Evolutionary conservation across 352 stramenopile species (phyloP).

Genomic region (Plasmopara halstedii): DNA sequence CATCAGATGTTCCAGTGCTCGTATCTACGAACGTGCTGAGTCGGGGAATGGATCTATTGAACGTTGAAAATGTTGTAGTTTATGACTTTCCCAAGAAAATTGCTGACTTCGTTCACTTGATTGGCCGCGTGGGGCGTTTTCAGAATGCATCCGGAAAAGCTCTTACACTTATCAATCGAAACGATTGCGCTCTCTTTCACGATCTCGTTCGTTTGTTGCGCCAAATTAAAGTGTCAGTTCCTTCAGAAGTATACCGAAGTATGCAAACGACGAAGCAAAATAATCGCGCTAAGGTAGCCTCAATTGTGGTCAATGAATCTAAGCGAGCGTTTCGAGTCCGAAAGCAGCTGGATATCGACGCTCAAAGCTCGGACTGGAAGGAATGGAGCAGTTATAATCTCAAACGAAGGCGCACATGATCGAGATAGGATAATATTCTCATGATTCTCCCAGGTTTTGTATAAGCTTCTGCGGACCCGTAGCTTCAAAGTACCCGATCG

Average conservation of each 20-base stretch:
- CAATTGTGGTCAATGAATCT: conserved; percentile 30
- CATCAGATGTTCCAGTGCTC: conserved; percentile 33
- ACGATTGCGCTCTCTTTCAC: conserved; percentile 31
- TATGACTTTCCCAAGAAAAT: conserved; percentile 61
- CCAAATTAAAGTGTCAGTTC: conserved; percentile 19
- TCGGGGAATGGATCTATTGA: conserved; percentile 59
- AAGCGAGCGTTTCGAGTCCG: conserved; percentile 40
- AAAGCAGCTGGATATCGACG: conserved; percentile 12
- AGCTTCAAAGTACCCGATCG: too few relatives aligned
- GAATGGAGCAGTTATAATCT: conserved; percentile 18
- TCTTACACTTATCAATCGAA: conserved; percentile 40
- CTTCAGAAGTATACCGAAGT: conserved; percentile 35
- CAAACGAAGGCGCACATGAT: conserved; percentile 16
- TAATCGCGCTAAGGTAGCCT: conserved; percentile 2
- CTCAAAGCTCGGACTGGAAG: conserved; percentile 23
- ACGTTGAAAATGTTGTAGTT: conserved; percentile 59
- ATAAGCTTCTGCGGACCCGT: too few relatives aligned
- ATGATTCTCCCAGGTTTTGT: neutral
- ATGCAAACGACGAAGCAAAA: conserved; percentile 21
- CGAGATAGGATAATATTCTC: conserved; percentile 4
- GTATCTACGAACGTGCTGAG: conserved; percentile 69
- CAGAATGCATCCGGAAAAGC: conserved; percentile 13
- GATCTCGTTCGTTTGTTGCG: conserved; percentile 34
- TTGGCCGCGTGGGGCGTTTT: conserved; percentile 41
- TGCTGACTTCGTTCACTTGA: conserved; percentile 58